These are phyloP conservation scores for Aureobasidium sp. DNA, from an alignment of 2,329 filamentous ascomycete genomes.

Conservation along the genomic window DNA sequence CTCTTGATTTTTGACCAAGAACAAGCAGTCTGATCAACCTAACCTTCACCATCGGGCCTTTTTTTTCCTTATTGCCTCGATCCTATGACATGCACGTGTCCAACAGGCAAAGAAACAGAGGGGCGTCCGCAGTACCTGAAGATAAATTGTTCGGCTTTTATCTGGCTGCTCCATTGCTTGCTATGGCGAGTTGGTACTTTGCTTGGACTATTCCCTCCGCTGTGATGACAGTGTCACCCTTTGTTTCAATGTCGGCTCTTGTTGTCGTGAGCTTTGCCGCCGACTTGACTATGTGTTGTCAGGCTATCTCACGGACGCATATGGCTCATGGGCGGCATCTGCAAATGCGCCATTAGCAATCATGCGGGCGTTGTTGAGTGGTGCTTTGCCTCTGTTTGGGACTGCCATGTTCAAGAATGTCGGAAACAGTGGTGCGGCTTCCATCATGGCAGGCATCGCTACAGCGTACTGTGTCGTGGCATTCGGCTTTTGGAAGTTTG, in stretches of 20 bases:
- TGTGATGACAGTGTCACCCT: neutral
- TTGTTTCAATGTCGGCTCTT: neutral
- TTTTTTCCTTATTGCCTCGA: neutral
- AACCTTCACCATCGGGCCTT: neutral
- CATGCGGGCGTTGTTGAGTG: conserved; percentile 32
- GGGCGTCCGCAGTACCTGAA: neutral
- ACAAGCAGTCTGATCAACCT: neutral
- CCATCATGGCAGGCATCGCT: conserved; percentile 34
- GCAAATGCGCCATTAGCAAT: conserved; percentile 37
- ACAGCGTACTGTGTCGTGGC: conserved; percentile 35
- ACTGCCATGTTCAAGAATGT: conserved; percentile 33
- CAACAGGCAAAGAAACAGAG: neutral
- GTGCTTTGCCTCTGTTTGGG: conserved; percentile 34
- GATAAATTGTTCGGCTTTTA: neutral
- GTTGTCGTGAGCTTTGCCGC: conserved; percentile 38
- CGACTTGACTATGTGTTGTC: conserved; percentile 36
- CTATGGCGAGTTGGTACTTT: neutral
- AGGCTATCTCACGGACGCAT: conserved; percentile 39
- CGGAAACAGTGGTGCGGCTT: conserved; percentile 33
- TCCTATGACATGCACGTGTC: neutral
- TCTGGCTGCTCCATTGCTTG: neutral
- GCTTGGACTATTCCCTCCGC: neutral
- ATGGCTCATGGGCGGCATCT: conserved; percentile 37
- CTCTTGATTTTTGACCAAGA: neutral
- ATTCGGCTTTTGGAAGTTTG: conserved; percentile 32